A percentile compares a stretch with the other conserved stretches of the same genome.
These are phyloP conservation scores for Cyphellophora attinorum DNA, from an alignment of 2,329 filamentous ascomycete genomes.

Conservation along the genomic window DNA sequence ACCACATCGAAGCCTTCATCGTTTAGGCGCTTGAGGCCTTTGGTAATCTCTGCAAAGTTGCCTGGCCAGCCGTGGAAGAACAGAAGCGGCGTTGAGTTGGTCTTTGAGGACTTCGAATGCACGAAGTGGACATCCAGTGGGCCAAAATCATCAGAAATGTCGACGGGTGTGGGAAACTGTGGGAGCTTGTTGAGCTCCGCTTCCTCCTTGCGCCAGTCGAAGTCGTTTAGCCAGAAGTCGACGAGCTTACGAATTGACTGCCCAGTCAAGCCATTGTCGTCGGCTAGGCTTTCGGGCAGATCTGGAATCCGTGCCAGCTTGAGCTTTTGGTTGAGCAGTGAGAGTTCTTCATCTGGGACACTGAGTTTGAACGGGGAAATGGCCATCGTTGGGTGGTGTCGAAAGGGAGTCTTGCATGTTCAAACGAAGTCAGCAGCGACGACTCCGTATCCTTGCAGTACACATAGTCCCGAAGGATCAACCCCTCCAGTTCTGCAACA, in stretches of 20 bases:
- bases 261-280: conserved; percentile 37
- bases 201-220: conserved; percentile 54
- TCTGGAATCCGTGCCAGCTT: conserved; percentile 26
- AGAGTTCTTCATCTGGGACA: conserved; percentile 21
- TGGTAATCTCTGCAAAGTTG: conserved; percentile 38
- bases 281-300: conserved; percentile 27
- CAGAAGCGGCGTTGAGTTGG: conserved; percentile 25
- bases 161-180: conserved; percentile 40
- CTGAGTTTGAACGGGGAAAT: conserved; percentile 23
- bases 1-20: conserved; percentile 40
- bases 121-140: conserved; percentile 42
- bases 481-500: too few relatives aligned
- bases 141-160: conserved; percentile 51
- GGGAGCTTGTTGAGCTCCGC: conserved; percentile 48
- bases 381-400: too few relatives aligned
- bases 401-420: too few relatives aligned
- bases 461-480: too few relatives aligned
- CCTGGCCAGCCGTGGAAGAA: conserved; percentile 30
- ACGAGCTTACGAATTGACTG: conserved; percentile 26
- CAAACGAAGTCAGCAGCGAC: too few relatives aligned
- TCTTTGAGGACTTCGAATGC: conserved; percentile 11
- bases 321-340: conserved; percentile 25
- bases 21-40: conserved; percentile 45
- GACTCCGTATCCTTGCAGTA: too few relatives aligned
- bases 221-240: conserved; percentile 29